Evolutionary conservation across 2,329 filamentous ascomycete species (phyloP).

Genomic region (Clonostachys rhizophaga): DNA sequence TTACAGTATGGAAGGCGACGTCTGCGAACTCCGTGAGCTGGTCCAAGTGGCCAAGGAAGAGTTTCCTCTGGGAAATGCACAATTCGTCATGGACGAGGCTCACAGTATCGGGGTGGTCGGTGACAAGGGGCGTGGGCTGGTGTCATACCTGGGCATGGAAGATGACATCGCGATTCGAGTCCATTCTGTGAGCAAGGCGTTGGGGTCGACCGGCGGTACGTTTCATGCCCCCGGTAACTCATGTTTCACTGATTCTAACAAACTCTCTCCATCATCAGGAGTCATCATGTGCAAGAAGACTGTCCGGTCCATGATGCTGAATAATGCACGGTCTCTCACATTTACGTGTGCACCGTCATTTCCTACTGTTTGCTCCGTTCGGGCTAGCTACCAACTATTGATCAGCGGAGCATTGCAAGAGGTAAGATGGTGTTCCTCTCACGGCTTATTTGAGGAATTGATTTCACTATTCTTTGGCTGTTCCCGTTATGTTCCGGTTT

Average conservation of each 20-base stretch:
- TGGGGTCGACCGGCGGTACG: slow-evolving; percentile 17
- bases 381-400: too few species aligned
- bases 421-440: too few species aligned
- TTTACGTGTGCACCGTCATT: background rate
- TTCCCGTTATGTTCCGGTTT: background rate
- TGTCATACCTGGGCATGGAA: slow-evolving; percentile 42
- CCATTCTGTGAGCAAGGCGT: slow-evolving; percentile 48
- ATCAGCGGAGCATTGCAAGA: too few species aligned
- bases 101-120: slow-evolving; percentile 48
- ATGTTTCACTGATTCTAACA: slow-evolving; percentile 9
- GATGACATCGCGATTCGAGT: slow-evolving; percentile 40
- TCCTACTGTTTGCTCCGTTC: too few species aligned
- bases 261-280: background rate
- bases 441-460: too few species aligned
- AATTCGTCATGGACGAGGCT: slow-evolving; percentile 52
- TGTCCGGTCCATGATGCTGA: background rate
- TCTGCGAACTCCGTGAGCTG: slow-evolving; percentile 30
- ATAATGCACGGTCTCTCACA: background rate
- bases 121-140: slow-evolving; percentile 38
- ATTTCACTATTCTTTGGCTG: too few species aligned
- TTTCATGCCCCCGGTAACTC: slow-evolving; percentile 5
- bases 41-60: slow-evolving; percentile 24
- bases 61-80: slow-evolving; percentile 26
- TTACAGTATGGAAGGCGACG: slow-evolving; percentile 43
- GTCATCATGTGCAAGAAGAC: background rate